A percentile compares a stretch with the other conserved stretches of the same genome.
phyloP scores from a whole-genome alignment of 208 protist genomes.

The Crithidia mellificae region DNA sequence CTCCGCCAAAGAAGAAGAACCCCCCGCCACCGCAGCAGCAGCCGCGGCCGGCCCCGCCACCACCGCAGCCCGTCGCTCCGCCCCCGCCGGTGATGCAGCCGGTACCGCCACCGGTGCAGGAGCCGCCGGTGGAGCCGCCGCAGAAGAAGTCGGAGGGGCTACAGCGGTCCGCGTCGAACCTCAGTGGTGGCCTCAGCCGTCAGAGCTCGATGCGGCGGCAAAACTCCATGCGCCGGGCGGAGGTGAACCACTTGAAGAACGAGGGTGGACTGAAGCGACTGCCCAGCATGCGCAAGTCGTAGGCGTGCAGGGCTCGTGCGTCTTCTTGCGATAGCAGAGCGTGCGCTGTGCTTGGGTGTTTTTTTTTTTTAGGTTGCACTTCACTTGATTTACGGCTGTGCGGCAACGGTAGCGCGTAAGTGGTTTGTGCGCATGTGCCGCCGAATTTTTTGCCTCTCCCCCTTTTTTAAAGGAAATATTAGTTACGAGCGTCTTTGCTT shows the following conservation, averaged over 20 bases:
- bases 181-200: slow-evolving; percentile 29
- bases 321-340: too few species aligned
- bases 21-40: slow-evolving; percentile 5
- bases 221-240: slow-evolving; percentile 52
- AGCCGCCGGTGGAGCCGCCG: slow-evolving; percentile 5
- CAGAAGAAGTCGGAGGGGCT: background rate
- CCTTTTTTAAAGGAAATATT: too few species aligned
- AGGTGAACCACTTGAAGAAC: slow-evolving; percentile 51
- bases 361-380: too few species aligned
- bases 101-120: slow-evolving; percentile 6
- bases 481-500: too few species aligned
- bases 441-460: too few species aligned
- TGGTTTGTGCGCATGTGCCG: too few species aligned
- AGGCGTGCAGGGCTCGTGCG: background rate
- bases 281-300: slow-evolving; percentile 45
- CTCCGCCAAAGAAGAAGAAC: slow-evolving; percentile 14
- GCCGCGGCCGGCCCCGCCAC: background rate
- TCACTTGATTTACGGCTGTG: too few species aligned
- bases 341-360: too few species aligned
- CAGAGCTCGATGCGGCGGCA: slow-evolving; percentile 51
- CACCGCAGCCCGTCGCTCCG: background rate
- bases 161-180: slow-evolving; percentile 30
- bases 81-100: background rate
- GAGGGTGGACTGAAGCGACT: slow-evolving; percentile 42
- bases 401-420: too few species aligned